phyloP scores from a whole-genome alignment of 805 yeast species.

The Metschnikowia reukaufii region DNA sequence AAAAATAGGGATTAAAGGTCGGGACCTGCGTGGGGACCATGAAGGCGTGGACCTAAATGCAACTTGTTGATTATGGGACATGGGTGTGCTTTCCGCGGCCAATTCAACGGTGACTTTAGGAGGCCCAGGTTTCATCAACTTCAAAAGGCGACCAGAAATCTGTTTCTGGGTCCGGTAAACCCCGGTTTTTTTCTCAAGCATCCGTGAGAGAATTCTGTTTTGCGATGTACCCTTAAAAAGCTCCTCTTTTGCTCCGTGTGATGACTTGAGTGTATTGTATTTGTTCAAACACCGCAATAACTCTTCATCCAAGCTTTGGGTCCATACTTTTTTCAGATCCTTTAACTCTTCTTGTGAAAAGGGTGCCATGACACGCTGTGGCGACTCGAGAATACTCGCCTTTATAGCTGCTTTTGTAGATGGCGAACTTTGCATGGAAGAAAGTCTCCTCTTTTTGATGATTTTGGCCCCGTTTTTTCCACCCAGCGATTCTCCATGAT shows the following conservation, averaged over 20 bases:
- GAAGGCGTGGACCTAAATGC: neutral
- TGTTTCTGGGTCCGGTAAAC: constrained; percentile 39
- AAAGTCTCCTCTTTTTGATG: constrained; percentile 8
- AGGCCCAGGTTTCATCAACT: constrained; percentile 9
- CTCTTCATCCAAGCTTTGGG: constrained; percentile 34
- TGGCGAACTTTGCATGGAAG: constrained; percentile 29
- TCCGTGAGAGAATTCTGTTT: constrained; percentile 41
- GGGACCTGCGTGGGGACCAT: neutral
- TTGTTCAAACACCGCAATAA: constrained; percentile 36
- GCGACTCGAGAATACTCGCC: constrained; percentile 33
- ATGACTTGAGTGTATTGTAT: constrained; percentile 32
- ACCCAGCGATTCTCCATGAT: neutral
- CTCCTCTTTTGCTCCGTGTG: constrained; percentile 23
- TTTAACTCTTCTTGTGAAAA: neutral
- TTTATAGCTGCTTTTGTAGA: constrained; percentile 37
- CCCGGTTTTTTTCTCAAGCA: constrained; percentile 39
- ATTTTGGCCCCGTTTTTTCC: neutral
- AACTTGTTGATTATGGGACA: neutral
- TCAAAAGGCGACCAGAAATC: constrained; percentile 22
- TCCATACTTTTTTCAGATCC: constrained; percentile 31
- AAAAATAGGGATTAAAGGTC: neutral
- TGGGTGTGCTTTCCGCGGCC: constrained; percentile 10
- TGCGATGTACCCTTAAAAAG: constrained; percentile 34
- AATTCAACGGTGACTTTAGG: neutral
- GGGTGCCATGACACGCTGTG: constrained; percentile 13